Conservation (phyloP, 2,329 filamentous ascomycete genomes). For the Aspergillus caelatus region DNA sequence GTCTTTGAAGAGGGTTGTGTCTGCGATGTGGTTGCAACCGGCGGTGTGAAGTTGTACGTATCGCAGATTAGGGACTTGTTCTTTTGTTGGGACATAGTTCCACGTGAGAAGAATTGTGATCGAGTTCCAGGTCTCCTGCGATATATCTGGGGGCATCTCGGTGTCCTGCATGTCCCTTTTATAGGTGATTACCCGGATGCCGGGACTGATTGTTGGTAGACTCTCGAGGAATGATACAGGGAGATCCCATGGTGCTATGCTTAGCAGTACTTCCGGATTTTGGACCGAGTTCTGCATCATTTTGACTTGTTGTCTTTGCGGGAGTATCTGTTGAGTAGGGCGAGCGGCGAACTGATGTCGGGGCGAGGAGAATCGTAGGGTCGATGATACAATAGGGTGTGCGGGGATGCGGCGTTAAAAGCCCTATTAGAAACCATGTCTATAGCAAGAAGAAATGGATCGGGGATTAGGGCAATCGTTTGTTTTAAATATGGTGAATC, state of each 20-base stretch:
- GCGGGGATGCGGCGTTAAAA: not conserved
- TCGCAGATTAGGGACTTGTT: not conserved
- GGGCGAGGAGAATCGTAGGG: not conserved
- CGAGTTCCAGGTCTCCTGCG: not conserved
- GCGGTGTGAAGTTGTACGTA: slow-evolving; percentile 5
- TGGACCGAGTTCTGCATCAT: not conserved
- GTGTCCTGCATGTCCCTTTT: not conserved
- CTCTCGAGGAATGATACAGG: not conserved
- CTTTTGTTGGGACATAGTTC: not conserved
- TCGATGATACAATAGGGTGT: not conserved
- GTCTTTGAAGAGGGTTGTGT: not conserved
- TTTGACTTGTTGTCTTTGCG: not conserved
- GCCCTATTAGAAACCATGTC: not conserved
- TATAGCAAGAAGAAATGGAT: not conserved
- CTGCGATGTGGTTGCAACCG: slow-evolving; percentile 6
- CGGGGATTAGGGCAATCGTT: not conserved
- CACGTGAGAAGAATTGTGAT: slow-evolving; percentile 5
- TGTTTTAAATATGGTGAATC: not conserved
- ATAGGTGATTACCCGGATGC: not conserved
- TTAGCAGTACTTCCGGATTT: not conserved
- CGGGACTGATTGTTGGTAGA: not conserved
- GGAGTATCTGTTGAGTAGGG: not conserved
- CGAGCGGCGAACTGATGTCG: not conserved
- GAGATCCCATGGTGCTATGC: not conserved
- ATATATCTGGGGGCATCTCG: not conserved